Conservation (phyloP, 805 yeast genomes). For the Ogataea dorogensis region DNA sequence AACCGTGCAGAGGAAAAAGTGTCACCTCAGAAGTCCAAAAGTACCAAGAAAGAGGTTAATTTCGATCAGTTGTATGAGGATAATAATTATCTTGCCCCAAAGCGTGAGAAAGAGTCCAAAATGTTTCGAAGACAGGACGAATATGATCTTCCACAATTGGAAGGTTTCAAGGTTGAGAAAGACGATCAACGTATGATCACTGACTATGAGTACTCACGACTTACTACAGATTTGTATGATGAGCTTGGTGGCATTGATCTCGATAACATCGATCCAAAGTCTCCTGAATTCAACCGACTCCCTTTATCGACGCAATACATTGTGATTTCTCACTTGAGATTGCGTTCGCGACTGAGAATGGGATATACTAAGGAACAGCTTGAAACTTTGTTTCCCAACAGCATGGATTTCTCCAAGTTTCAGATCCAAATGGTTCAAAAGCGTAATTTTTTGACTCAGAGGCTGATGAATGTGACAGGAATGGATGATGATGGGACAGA, state of each 20-base stretch:
- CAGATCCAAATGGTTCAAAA: slow-evolving; percentile 92
- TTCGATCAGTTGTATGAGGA: slow-evolving; percentile 35
- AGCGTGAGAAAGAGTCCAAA: slow-evolving; percentile 22
- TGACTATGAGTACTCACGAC: slow-evolving; percentile 65
- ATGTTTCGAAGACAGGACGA: slow-evolving; percentile 67
- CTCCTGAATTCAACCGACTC: slow-evolving; percentile 69
- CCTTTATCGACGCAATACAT: slow-evolving; percentile 88
- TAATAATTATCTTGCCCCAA: slow-evolving; percentile 21
- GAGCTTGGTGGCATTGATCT: slow-evolving; percentile 69
- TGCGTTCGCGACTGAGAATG: slow-evolving; percentile 88
- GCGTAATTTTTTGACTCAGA: slow-evolving; percentile 86
- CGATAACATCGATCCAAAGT: slow-evolving; percentile 77
- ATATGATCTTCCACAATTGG: slow-evolving; percentile 76
- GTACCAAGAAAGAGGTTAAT: slow-evolving; percentile 12
- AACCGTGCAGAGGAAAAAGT: slow-evolving; percentile 40
- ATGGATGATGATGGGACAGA: slow-evolving; percentile 51
- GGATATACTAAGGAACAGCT: slow-evolving; percentile 92
- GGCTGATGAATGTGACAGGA: slow-evolving; percentile 79
- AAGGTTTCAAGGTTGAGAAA: slow-evolving; percentile 45
- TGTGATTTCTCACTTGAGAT: slow-evolving; percentile 75
- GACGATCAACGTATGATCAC: slow-evolving; percentile 74
- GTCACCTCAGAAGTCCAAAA: slow-evolving; percentile 5
- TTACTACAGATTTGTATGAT: slow-evolving; percentile 53
- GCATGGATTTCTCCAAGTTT: slow-evolving; percentile 87
- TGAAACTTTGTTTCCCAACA: slow-evolving; percentile 74